phyloP scores from a whole-genome alignment of 2,329 filamentous ascomycete species.

The Verticillium dahliae region DNA sequence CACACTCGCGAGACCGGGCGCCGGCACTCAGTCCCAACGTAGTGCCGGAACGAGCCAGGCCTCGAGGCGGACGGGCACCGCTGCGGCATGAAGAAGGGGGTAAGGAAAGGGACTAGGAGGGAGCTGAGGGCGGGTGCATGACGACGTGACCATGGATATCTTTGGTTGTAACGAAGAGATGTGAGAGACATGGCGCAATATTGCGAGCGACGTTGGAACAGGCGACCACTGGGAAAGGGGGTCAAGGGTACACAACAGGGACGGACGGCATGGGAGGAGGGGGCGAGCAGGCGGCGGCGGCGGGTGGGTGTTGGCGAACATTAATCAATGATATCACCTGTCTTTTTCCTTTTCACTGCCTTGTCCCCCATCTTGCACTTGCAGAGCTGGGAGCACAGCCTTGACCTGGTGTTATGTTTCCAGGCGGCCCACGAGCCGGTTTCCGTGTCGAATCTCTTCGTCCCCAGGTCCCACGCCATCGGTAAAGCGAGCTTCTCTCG shows the following conservation, averaged over 20 bases:
- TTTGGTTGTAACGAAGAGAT: background rate
- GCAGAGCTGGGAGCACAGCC: background rate
- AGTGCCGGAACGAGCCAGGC: conserved; percentile 14
- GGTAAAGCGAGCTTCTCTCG: background rate
- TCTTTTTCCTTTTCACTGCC: background rate
- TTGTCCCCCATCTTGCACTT: too few relatives aligned
- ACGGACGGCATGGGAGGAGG: background rate
- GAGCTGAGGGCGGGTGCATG: background rate
- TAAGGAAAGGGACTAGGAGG: too few relatives aligned
- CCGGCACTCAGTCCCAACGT: conserved; percentile 13
- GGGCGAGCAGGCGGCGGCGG: background rate
- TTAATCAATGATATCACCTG: background rate
- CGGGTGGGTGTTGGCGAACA: background rate
- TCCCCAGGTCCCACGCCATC: background rate
- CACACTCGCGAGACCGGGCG: conserved; percentile 50
- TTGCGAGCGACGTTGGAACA: background rate
- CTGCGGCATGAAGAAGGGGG: conserved; percentile 2
- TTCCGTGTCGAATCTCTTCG: too few relatives aligned
- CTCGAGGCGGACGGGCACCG: conserved; percentile 8
- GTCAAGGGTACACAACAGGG: background rate
- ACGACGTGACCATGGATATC: background rate
- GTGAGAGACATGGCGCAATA: background rate
- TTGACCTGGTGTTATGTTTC: background rate
- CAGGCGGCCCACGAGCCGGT: background rate
- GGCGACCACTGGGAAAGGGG: background rate